Evolutionary conservation across 257 asterid species (phyloP).

Genomic region (Knoxia roxburghii): DNA sequence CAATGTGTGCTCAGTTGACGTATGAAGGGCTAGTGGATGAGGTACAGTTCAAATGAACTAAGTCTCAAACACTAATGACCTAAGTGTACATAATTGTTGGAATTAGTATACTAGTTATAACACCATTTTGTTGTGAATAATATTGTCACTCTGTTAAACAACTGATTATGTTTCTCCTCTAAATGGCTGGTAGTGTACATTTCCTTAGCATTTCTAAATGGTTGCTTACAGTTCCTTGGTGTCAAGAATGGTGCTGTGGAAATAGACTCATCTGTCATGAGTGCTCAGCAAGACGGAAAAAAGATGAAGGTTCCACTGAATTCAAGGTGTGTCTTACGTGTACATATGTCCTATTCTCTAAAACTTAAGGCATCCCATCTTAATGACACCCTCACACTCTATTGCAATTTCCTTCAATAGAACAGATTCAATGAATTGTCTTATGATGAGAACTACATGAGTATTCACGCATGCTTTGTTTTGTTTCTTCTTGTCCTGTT

Average conservation of each 20-base stretch:
- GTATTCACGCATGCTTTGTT: not conserved
- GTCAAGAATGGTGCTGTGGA: slow-evolving; percentile 88
- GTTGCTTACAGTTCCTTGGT: slow-evolving; percentile 77
- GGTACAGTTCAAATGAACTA: slow-evolving; percentile 32
- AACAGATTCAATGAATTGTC: not conserved
- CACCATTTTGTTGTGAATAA: not conserved
- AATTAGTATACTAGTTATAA: not conserved
- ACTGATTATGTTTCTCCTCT: not conserved
- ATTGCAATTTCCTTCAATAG: not conserved
- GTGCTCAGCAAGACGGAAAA: slow-evolving; percentile 85
- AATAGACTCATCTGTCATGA: slow-evolving; percentile 84
- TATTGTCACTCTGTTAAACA: not conserved
- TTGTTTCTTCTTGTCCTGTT: not conserved
- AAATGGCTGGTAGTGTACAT: slow-evolving; percentile 16
- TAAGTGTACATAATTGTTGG: not conserved
- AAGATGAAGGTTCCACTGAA: slow-evolving; percentile 88
- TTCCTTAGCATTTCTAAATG: slow-evolving; percentile 42
- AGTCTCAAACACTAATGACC: not conserved
- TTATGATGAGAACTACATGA: not conserved
- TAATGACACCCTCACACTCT: not conserved
- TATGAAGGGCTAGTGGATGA: slow-evolving; percentile 95
- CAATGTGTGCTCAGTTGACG: slow-evolving; percentile 89
- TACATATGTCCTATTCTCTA: not conserved
- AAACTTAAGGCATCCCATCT: not conserved
- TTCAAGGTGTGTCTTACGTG: slow-evolving; percentile 53